Conservation (phyloP, 441 rosid species). For the Populus hybrid region DNA sequence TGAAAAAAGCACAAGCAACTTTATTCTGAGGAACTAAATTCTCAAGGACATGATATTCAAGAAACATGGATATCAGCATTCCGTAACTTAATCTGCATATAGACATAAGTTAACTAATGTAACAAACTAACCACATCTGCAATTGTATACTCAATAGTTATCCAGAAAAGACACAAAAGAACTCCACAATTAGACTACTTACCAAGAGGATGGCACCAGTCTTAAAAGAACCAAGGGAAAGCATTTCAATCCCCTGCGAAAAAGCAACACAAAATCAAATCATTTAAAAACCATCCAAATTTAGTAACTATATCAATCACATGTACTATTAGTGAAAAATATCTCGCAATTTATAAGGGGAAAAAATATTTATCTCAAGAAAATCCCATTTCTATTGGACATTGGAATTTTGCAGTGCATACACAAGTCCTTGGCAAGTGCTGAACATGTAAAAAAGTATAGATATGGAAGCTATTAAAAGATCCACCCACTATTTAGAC, state of each 20-base stretch:
- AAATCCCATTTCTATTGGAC: not conserved
- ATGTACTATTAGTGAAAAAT: not conserved
- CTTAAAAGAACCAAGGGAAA: no score
- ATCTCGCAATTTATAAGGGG: not conserved
- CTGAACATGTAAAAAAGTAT: not conserved
- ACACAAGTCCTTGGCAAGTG: not conserved
- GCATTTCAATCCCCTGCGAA: slow-evolving; percentile 92
- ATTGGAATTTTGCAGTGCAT: not conserved
- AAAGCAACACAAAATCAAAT: not conserved
- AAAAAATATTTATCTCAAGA: not conserved
- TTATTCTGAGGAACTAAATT: not conserved
- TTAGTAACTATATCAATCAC: not conserved
- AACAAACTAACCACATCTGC: not conserved
- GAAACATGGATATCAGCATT: not conserved
- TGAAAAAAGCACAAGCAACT: not conserved
- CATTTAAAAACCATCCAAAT: not conserved
- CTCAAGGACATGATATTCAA: not conserved
- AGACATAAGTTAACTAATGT: not conserved
- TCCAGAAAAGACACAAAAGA: not conserved
- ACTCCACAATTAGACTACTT: slow-evolving; percentile 32
- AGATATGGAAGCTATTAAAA: not conserved
- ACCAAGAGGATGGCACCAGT: slow-evolving; percentile 97
- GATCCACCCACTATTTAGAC: not conserved
- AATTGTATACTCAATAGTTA: not conserved
- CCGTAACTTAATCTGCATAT: not conserved